Evolutionary conservation across 75 land plant species (phyloP), one percentile per base, ranked within the genome.

Genomic region (Cupressus sempervirens): DNA sequence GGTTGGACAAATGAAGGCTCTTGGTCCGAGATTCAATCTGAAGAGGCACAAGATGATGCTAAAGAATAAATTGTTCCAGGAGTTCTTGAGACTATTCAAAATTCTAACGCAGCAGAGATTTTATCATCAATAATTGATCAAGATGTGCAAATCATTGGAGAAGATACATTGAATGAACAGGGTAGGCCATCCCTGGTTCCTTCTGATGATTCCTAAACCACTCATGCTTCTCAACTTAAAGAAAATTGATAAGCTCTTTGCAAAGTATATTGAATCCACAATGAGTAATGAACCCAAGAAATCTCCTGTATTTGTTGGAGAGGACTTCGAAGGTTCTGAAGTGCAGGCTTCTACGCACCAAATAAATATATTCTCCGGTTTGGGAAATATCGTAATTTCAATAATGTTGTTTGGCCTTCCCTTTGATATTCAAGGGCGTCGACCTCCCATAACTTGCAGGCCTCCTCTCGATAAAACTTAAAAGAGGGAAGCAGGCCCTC

Each of bases 131-230:
- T 26, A 26, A 11, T 43, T n/a, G 29, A 7, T n/a, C 15, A 43
- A 45, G 81, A 79, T 79, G 45, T 32, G 26, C 32, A 79, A 79
- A n/a, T 79, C 81, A 79, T 4, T 79, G 50, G 41, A 45, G 48
- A n/a, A 26, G 46, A 79, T 26, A 4, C 30, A 45, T n/a, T 45
- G 14, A 7, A 43, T 20, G 45, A 36, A 15, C 48, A 79, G 26
- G 45, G 15, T 30, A 43, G 29, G 45, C 13, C 81, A 79, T 45
- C 3, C 13, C 11, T 10, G 81, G 23, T 23, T 43, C 48, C 41
- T 10, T 36, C 81, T n/a, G 50, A 20, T n/a, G n/a, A n/a, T 20
- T 30, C 20, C 46, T 5, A 26, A n/a, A 45, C 4, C 3, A 10
- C 45, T 48, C 13, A 26, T 76, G 45, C 43, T 38, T 40, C 79